These are phyloP conservation scores for Trichoderma atroviride DNA, from an alignment of 2,329 filamentous ascomycete genomes.

Conservation along the genomic window DNA sequence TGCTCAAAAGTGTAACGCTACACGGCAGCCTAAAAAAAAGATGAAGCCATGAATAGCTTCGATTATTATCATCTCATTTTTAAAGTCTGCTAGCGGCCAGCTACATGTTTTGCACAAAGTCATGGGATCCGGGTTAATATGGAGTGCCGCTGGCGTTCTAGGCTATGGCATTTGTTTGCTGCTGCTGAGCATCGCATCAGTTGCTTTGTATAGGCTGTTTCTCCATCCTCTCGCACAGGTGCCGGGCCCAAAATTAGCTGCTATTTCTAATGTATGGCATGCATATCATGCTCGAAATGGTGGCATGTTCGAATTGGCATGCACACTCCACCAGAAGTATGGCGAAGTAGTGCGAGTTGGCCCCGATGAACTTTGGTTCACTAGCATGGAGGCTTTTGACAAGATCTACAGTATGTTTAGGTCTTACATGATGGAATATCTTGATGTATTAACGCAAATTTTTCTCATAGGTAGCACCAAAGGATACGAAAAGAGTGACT, in stretches of 20 bases:
- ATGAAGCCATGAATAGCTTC: not conserved
- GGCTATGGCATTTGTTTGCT: not conserved
- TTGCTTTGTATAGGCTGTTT: conserved; percentile 43
- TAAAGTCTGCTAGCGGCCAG: not conserved
- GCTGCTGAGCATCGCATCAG: conserved; percentile 23
- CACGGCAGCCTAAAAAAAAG: not conserved
- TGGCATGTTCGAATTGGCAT: conserved; percentile 45
- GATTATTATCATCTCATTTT: not conserved
- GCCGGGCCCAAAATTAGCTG: conserved; percentile 52
- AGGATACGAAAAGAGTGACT: conserved; percentile 55
- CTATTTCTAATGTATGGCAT: conserved; percentile 53
- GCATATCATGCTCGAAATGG: conserved; percentile 51
- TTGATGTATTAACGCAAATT: not conserved
- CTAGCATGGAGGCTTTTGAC: conserved; percentile 51
- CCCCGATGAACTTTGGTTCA: conserved; percentile 57
- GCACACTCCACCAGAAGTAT: conserved; percentile 49
- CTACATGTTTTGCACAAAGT: conserved; percentile 10
- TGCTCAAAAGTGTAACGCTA: not conserved
- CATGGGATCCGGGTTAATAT: conserved; percentile 23
- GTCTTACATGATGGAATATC: not conserved
- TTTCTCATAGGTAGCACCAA: conserved; percentile 45
- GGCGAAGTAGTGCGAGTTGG: conserved; percentile 56
- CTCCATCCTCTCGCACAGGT: conserved; percentile 50
- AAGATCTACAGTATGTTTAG: conserved; percentile 49
- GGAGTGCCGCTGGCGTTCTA: not conserved